phyloP scores from a whole-genome alignment of 352 stramenopile species.

The Phytophthora syringae region DNA sequence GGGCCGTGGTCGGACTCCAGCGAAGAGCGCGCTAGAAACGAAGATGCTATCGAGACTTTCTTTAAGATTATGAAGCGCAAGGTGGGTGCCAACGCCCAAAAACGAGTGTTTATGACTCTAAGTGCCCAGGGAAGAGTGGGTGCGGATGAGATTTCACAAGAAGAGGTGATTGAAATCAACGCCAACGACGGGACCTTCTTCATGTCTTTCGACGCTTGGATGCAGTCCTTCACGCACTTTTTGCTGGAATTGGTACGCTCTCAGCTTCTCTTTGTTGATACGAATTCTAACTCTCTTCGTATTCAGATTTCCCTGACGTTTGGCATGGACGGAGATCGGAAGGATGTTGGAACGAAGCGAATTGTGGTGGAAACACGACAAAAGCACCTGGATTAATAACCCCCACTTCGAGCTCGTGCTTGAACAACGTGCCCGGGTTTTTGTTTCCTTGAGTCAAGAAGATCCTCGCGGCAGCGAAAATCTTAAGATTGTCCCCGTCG shows the following conservation, averaged over 20 bases:
- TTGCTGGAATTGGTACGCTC: conserved; percentile 82
- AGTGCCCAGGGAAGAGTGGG: conserved; percentile 58
- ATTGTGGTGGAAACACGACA: conserved; percentile 79
- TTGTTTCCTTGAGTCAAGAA: conserved; percentile 83
- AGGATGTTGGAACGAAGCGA: conserved; percentile 80
- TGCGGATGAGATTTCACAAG: conserved; percentile 69
- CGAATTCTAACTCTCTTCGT: not conserved
- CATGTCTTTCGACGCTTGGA: conserved; percentile 91
- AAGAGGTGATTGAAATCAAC: conserved; percentile 84
- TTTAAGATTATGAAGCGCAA: conserved; percentile 77
- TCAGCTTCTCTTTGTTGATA: not conserved
- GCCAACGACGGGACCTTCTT: conserved; percentile 92
- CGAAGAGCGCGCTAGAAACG: conserved; percentile 76
- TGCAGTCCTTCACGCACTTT: conserved; percentile 92
- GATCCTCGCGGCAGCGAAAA: conserved; percentile 76
- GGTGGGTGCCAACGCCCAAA: conserved; percentile 71
- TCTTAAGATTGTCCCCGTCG: conserved; percentile 80
- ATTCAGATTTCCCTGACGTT: conserved; percentile 86
- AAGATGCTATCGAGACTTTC: conserved; percentile 77
- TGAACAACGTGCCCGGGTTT: conserved; percentile 64
- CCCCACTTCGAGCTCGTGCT: conserved; percentile 81
- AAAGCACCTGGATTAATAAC: conserved; percentile 91
- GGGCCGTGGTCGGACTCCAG: conserved; percentile 88
- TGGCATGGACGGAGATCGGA: conserved; percentile 82
- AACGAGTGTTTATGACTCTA: conserved; percentile 66